Conservation (phyloP, 768 basidiomycete genomes). For the Amylocystis lapponica region DNA sequence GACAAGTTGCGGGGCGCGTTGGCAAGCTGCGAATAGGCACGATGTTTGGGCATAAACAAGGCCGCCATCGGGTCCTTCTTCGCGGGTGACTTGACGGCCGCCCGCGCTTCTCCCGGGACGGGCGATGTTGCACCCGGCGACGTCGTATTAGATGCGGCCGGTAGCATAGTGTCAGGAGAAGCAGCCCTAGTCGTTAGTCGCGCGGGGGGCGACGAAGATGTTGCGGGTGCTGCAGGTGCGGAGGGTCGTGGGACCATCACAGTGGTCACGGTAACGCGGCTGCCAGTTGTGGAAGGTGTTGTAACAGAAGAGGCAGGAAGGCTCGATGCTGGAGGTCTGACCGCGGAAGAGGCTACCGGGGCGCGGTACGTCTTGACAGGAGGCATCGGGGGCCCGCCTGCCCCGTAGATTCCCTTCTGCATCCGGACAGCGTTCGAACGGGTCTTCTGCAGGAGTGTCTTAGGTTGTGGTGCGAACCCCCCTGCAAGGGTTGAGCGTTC, state of each 20-base stretch:
- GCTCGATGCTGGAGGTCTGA: constrained; percentile 15
- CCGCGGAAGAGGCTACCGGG: constrained; percentile 23
- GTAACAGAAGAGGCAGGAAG: constrained; percentile 6
- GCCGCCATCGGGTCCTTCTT: constrained; percentile 63
- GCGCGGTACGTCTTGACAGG: constrained; percentile 21
- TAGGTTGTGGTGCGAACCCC: constrained; percentile 41
- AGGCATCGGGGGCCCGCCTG: constrained; percentile 49
- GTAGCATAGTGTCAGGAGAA: not conserved
- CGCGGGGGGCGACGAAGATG: not conserved
- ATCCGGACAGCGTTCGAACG: constrained; percentile 63
- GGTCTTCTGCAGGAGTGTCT: constrained; percentile 74
- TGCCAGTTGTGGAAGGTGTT: constrained; percentile 13
- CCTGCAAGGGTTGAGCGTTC: constrained; percentile 23
- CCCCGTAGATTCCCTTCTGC: constrained; percentile 53
- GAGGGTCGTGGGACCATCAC: constrained; percentile 36
- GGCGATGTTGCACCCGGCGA: not conserved
- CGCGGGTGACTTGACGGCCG: constrained; percentile 32
- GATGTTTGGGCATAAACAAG: constrained; percentile 73
- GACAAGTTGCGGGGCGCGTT: too few relatives aligned
- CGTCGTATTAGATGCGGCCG: not conserved
- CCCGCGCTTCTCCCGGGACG: constrained; percentile 15
- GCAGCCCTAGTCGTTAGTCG: not conserved
- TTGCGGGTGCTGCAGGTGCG: not conserved
- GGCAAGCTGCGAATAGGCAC: constrained; percentile 42
- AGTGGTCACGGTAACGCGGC: constrained; percentile 48